Percentiles rank a stretch among this genome's conserved stretches.
phyloP scores from a whole-genome alignment of 495 filamentous ascomycete genomes.

The Talaromyces ruber region DNA sequence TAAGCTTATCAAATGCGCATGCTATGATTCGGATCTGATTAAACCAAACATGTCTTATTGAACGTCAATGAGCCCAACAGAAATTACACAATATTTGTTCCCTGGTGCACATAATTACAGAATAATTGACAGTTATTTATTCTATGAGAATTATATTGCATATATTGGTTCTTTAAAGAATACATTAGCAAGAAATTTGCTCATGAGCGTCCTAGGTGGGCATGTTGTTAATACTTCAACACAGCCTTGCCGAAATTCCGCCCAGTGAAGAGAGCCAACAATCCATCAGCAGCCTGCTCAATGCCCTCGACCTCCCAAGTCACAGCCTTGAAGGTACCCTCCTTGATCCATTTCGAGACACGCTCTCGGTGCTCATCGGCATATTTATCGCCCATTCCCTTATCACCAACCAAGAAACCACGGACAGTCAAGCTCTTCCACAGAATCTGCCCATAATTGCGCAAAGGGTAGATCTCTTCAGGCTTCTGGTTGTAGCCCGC shows the following conservation, averaged over 20 bases:
- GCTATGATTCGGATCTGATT: too few species aligned
- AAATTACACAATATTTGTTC: conserved; percentile 10
- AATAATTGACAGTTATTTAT: too few species aligned
- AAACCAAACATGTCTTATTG: too few species aligned
- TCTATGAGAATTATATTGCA: too few species aligned
- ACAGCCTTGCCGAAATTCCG: conserved; percentile 93
- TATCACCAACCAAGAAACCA: conserved; percentile 70
- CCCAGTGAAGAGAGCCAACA: conserved; percentile 80
- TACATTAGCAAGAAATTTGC: not conserved
- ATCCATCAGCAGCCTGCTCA: conserved; percentile 70
- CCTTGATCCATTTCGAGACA: conserved; percentile 74
- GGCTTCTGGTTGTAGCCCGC: conserved; percentile 66
- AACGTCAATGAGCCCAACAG: too few species aligned
- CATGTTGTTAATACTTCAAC: conserved; percentile 38
- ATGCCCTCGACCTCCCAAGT: conserved; percentile 67
- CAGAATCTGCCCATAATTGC: conserved; percentile 49
- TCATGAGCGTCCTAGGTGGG: not conserved
- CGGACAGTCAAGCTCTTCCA: conserved; percentile 52
- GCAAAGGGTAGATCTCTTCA: conserved; percentile 56
- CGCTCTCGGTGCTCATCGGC: conserved; percentile 70
- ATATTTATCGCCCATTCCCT: conserved; percentile 63
- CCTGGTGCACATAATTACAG: too few species aligned
- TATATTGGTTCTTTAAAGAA: too few species aligned
- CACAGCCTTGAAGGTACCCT: conserved; percentile 70
- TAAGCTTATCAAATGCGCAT: too few species aligned